Conservation (phyloP, 1,139 yeast species). For the Martiniozyma asiatica region DNA sequence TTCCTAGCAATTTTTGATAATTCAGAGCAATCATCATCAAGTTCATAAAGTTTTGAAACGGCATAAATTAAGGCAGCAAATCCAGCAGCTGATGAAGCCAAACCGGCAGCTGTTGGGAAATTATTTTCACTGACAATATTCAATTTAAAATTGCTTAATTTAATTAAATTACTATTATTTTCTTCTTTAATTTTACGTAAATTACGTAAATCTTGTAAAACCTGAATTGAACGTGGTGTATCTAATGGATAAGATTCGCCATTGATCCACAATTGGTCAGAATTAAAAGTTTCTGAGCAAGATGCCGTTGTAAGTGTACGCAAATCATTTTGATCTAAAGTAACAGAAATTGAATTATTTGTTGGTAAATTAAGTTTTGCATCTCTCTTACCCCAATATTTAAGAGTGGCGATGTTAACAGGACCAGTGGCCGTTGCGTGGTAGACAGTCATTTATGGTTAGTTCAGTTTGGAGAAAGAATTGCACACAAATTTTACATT, state of each 20-base stretch:
- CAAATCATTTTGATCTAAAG: conserved; percentile 79
- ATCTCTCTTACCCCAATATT: conserved; percentile 98
- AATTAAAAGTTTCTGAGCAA: conserved; percentile 41
- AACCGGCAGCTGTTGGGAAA: conserved; percentile 98
- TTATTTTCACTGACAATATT: conserved; percentile 89
- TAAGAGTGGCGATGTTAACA: conserved; percentile 80
- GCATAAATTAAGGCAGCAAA: conserved; percentile 91
- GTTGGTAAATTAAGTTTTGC: conserved; percentile 81
- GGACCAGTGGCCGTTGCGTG: conserved; percentile 90
- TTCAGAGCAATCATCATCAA: conserved; percentile 74
- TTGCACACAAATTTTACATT: too few species aligned
- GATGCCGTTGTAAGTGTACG: conserved; percentile 86
- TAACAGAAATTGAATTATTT: conserved; percentile 88
- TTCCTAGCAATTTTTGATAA: conserved; percentile 89
- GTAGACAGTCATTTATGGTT: conserved; percentile 25
- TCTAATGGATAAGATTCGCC: conserved; percentile 33
- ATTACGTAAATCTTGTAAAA: conserved; percentile 62
- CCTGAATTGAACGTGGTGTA: conserved; percentile 62
- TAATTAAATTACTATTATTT: conserved; percentile 38
- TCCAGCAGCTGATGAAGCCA: conserved; percentile 97
- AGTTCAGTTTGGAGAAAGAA: too few species aligned
- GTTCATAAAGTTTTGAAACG: conserved; percentile 66
- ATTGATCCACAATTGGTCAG: conserved; percentile 74
- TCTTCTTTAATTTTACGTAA: conserved; percentile 49
- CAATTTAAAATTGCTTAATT: conserved; percentile 51